Evolutionary conservation across 2,329 filamentous ascomycete species (phyloP).

Genomic region (Cladophialophora bantiana): DNA sequence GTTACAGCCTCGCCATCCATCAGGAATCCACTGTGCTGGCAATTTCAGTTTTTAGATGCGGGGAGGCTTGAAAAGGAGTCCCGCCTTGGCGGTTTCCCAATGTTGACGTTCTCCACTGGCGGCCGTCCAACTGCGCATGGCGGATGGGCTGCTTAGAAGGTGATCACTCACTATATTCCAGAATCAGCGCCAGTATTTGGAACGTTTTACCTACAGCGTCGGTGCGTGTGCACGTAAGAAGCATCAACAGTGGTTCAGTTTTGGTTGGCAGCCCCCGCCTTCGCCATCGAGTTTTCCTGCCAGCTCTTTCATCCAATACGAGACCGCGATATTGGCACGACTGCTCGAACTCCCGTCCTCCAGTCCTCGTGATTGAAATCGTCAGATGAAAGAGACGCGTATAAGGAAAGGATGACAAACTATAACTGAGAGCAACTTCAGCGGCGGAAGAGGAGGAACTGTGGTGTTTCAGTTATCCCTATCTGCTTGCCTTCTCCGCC

Average conservation of each 20-base stretch:
- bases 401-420: slow-evolving; percentile 20
- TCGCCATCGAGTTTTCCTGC: neutral
- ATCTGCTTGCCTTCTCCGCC: neutral
- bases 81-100: slow-evolving; percentile 15
- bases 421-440: slow-evolving; percentile 12
- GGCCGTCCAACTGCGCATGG: slow-evolving; percentile 8
- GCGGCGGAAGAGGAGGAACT: slow-evolving; percentile 5
- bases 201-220: neutral
- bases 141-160: slow-evolving; percentile 24
- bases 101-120: slow-evolving; percentile 25
- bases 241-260: neutral
- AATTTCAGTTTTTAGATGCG: slow-evolving; percentile 13
- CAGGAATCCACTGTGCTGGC: neutral
- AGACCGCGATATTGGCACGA: slow-evolving; percentile 20
- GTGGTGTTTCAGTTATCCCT: slow-evolving; percentile 15
- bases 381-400: slow-evolving; percentile 17
- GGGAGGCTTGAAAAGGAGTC: slow-evolving; percentile 11
- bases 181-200: slow-evolving; percentile 1
- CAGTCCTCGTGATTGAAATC: slow-evolving; percentile 11
- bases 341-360: slow-evolving; percentile 7
- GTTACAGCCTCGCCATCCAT: neutral
- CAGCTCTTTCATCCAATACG: slow-evolving; percentile 16
- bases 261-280: neutral
- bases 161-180: slow-evolving; percentile 16
- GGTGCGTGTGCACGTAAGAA: slow-evolving; percentile 5